Evolutionary conservation across 768 basidiomycete genomes (phyloP), one percentile per base, ranked within the genome.

Genomic region (Boletus vermiculosoides): DNA sequence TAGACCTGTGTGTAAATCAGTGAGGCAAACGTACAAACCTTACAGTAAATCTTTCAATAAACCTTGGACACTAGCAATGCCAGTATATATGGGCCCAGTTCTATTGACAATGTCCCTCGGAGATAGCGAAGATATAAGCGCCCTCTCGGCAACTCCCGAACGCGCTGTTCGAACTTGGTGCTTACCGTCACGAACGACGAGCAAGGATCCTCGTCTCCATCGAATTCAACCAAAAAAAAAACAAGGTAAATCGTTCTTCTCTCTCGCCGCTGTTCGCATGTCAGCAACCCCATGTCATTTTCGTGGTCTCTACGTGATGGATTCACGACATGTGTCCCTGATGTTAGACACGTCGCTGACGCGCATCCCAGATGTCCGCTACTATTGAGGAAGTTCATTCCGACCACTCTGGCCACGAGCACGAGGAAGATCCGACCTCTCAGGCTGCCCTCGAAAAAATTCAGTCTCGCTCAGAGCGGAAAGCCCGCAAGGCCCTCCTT

Each of bases 391-490:
- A 94, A 79, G 76, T 92, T 63, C 69, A 72, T 61, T 92, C 90
- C 56, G 90, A 92, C 78, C 87, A 90, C 75, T 88, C 87, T 62
- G 86, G 84, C 64, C 83, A 86, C 60, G 84, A 84, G 37, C 78
- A 82, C 15, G 88, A 92, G 59, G 90, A 92, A 71, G 92, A 92
- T 64, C 92, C 90, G 48, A 90, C 88, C 55, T 91, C 89, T 46
- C 82, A 85, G 58, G 87, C 90, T 45, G 88, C 88, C 57, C 85
- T 92, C 59, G 91, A 95, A 66, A 96, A 97, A 77, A 90, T 95
- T 64, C 92, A 94, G 77, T 94, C 92, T 52, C 88, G 92, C 61
- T 87, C 94, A 37, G 94, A 98, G 76, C 88, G 94, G 66, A 97
- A 96, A 74, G 94, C 94, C 50, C 83, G 94, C 72, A 97, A 98